Base-by-base conservation (phyloP, 805 yeast species). In the Candida maesae region DNA sequence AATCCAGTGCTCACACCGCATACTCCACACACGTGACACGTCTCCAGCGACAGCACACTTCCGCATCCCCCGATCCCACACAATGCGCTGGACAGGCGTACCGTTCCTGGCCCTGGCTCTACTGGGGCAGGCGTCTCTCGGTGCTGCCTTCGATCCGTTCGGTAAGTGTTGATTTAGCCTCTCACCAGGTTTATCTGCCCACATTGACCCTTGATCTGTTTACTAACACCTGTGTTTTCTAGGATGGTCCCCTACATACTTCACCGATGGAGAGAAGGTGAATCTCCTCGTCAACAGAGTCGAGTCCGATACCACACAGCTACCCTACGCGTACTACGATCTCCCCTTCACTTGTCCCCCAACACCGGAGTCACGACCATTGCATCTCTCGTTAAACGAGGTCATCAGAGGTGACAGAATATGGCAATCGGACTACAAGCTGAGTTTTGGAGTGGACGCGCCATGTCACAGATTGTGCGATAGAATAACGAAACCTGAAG, bases 341-440 rank as follows among this genome's bases (percentile, higher is more conserved):
- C 66, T 89, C 37, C 87, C 86, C 2, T 88, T 87, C 59, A 81
- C 85, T 2, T 88, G 96, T 61, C 87, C 91, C 0, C 78, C 84
- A 9, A 65, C 74, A 3, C 56, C 55, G 3, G 55, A 66, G 6
- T 67, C 76, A n/a, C 75, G 76, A 43, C 81, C 85, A 2, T 63
- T 83, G 15, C 82, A 81, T 49, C 59, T 85, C 33, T 81, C 89
- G 5, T 59, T 88, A 17, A 86, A 89, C 13, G 91, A 85, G 52
- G 79, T 89, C 15, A 67, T 88, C 40, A 70, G 82, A 39, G 96
- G 96, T 12, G 95, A 88, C 55, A 66, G 95, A 39, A 75, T 83
- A 36, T 79, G 85, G 81, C 79, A 76, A 46, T 79, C 90, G 28
- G 86, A 81, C 47, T 85, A 84, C 53, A 65, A 71, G n/a, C 64